Base-by-base conservation (phyloP, 208 protist species). In the Crithidia fasciculata region DNA sequence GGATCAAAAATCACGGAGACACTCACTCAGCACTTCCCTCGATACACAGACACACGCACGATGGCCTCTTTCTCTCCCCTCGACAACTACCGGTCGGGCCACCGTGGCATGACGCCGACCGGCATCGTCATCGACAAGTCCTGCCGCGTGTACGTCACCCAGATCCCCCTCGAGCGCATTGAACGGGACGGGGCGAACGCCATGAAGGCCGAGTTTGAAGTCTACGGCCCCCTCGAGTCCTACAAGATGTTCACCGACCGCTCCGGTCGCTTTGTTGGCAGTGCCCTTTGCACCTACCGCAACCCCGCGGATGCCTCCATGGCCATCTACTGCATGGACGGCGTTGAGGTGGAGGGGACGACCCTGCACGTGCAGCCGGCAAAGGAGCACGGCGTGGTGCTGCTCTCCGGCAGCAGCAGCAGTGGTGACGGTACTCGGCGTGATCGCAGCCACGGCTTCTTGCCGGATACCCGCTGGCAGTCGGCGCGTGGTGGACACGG, bases 191-290 rank as follows among this genome's bases (percentile, higher is more conserved):
- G 89, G 28, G 77, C 59, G 13, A 86, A 76, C 43, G 90, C 92
- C 0, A 72, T 97, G 66, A 85, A 86, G 41, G 73, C 75, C 7
- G 90, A 97, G 76, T 94, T 97, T 54, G 92, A 94, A 58, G 83
- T 80, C 0, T 97, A 91, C 80, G 92, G 92, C 8, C 88, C 90
- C 3, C 68, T 97, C 4, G 92, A 97, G 70, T 90, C 89, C 19
- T 97, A 95, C 78, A 88, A 87, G 50, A 85, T 97, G 87, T 95
- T 95, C 78, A 94, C 87, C 10, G 90, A 97, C 16, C 83, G 81
- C 68, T 90, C 90, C 8, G 92, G 92, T 15, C 88, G 92, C 53
- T 97, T 95, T 60, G 81, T 88, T 41, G 92, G 92, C 50, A 93
- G 77, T 64, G 90, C 90, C 7, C 67, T 97, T 4, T 94, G 88